Percentiles rank a stretch among this genome's conserved stretches.
phyloP scores from a whole-genome alignment of 257 asterid species.

The Capsicum baccatum region DNA sequence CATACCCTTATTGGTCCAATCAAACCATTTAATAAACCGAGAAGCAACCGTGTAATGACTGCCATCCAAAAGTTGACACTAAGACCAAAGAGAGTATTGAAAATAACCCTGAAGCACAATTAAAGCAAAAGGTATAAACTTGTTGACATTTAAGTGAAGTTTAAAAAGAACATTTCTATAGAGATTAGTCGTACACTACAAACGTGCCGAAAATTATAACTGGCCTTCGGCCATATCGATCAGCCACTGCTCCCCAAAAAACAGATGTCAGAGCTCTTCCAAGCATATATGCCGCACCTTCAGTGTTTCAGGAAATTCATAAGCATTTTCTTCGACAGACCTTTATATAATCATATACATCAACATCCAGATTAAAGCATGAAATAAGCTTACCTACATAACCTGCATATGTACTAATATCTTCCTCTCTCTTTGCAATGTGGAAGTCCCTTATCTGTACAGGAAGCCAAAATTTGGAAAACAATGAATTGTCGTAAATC shows the following conservation, averaged over 20 bases:
- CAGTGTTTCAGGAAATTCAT: conserved; percentile 22
- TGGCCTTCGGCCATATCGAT: conserved; percentile 73
- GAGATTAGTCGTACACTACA: conserved; percentile 47
- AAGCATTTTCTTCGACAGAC: neutral
- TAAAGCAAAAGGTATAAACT: conserved; percentile 14
- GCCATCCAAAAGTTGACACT: conserved; percentile 88
- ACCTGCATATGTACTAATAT: conserved; percentile 72
- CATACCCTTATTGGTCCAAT: conserved; percentile 82
- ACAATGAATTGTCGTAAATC: neutral
- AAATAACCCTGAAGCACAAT: conserved; percentile 60
- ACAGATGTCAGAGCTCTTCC: conserved; percentile 73
- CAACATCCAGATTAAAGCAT: neutral
- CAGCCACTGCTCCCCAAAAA: conserved; percentile 66
- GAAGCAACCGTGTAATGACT: conserved; percentile 68
- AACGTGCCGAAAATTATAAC: conserved; percentile 65
- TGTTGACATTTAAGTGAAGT: neutral
- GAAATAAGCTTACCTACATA: conserved; percentile 52
- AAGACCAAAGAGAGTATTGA: conserved; percentile 85
- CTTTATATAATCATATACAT: neutral
- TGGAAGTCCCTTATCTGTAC: conserved; percentile 56
- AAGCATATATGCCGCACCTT: conserved; percentile 65
- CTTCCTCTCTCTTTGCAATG: conserved; percentile 68
- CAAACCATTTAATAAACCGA: conserved; percentile 76
- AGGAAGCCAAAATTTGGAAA: neutral
- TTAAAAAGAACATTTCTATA: conserved; percentile 39